phyloP scores from a whole-genome alignment of 345 rosid species.

The Brassica incana region DNA sequence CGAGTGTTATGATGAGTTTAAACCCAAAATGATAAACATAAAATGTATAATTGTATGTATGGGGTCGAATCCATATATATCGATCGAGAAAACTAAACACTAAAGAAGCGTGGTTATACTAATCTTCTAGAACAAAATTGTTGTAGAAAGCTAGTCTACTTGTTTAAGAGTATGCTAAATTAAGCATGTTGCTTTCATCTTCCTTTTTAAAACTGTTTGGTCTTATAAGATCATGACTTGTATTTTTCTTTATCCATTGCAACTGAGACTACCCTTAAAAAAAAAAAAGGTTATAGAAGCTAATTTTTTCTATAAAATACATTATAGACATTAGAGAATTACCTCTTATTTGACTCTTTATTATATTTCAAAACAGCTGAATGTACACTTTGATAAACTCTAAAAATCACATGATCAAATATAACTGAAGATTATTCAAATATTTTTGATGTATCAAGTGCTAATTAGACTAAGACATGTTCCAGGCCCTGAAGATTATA shows the following conservation, averaged over 20 bases:
- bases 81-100: not conserved
- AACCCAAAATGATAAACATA: not conserved
- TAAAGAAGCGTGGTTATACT: not conserved
- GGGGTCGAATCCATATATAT: not conserved
- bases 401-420: not conserved
- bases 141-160: not conserved
- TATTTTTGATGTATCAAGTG: not conserved
- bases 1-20: not conserved
- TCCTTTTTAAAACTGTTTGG: not conserved
- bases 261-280: not conserved
- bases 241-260: not conserved
- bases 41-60: not conserved
- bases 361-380: not conserved
- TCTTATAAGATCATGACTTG: not conserved
- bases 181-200: not conserved
- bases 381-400: not conserved
- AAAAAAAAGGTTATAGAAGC: not conserved
- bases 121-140: not conserved
- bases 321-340: not conserved
- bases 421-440: not conserved
- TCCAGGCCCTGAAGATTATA: not conserved
- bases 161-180: not conserved
- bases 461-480: not conserved
- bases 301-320: not conserved
- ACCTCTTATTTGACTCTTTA: not conserved